Base-by-base conservation (phyloP, 441 rosid genomes). In the Adansonia grandidieri region DNA sequence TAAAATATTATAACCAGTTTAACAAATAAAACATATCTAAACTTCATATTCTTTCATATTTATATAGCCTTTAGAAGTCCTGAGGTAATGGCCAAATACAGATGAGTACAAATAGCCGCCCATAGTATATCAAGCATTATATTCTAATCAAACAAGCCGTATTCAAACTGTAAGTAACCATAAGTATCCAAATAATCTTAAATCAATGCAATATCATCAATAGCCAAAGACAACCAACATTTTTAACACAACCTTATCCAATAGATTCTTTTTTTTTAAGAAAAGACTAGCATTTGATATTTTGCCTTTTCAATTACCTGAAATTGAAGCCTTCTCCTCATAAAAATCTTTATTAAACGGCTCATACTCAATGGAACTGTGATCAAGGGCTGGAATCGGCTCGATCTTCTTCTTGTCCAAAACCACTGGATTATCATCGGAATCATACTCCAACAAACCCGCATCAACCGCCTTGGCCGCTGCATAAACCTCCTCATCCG, bases 401-500 rank as follows among this genome's bases (percentile, higher is more conserved):
- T 96, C 99, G 7, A 96, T 96, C 86, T 87, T 96, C 84, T 85
- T 92, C 87, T 85, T 96, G 9, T 96, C 98, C 24, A 91, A 15
- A 4, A 96, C 93, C 58, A 96, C 78, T 0, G 98, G 97, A 85
- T 92, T 96, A 80, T 94, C 99, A 84, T 96, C 99, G 0, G 94
- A 89, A 86, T 96, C 99, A 58, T 96, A 96, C 74, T 96, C 97
- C 76, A 96, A 20, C 95, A 92, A 60, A 71, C 99, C 99, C 6
- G 94, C 95, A 81, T 96, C 99, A 53, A 96, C 93, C 0, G 99
- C 99, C 82, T 96, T 96, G 0, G 99, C 98, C 0, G 97, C 97
- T 0, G 97, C 99, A 53, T 96, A 96, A 58, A 96, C 99, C 82
- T 96, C 99, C 86, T 96, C 98, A 71, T 96, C 99, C 6, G 99